phyloP scores from a whole-genome alignment of 495 filamentous ascomycete genomes.

The Aspergillus steynii region DNA sequence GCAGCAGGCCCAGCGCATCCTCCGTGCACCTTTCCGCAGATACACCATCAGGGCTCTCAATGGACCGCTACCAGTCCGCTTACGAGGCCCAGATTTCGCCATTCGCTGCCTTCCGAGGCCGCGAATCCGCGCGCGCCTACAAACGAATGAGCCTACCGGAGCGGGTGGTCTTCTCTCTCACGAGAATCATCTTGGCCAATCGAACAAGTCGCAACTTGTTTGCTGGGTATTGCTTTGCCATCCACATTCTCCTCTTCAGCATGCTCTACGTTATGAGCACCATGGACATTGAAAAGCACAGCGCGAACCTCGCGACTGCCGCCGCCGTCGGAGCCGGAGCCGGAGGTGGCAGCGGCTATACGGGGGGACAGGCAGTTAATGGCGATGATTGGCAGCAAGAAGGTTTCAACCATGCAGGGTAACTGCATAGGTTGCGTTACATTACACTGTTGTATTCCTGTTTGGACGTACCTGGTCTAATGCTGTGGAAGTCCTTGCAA shows the following conservation, averaged over 20 bases:
- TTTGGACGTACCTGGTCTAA: not conserved
- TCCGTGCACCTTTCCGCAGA: conserved; percentile 62
- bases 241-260: conserved; percentile 83
- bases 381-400: conserved; percentile 64
- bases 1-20: conserved; percentile 71
- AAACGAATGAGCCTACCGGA: conserved; percentile 93
- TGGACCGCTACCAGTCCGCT: conserved; percentile 87
- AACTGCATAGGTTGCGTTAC: not conserved
- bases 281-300: conserved; percentile 57
- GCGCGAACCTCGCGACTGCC: conserved; percentile 44
- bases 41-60: conserved; percentile 61
- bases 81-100: conserved; percentile 96
- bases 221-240: conserved; percentile 85
- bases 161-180: conserved; percentile 85
- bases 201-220: conserved; percentile 91
- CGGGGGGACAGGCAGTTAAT: conserved; percentile 40
- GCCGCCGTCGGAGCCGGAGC: conserved; percentile 42
- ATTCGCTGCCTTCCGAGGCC: conserved; percentile 90
- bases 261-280: conserved; percentile 84
- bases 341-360: conserved; percentile 34
- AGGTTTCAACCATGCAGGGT: conserved; percentile 46
- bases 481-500: not conserved
- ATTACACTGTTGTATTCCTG: not conserved
- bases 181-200: conserved; percentile 85
- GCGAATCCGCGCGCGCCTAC: conserved; percentile 89